phyloP scores from a whole-genome alignment of 1,284 basidiomycete species.

The Thelephora terrestris region DNA sequence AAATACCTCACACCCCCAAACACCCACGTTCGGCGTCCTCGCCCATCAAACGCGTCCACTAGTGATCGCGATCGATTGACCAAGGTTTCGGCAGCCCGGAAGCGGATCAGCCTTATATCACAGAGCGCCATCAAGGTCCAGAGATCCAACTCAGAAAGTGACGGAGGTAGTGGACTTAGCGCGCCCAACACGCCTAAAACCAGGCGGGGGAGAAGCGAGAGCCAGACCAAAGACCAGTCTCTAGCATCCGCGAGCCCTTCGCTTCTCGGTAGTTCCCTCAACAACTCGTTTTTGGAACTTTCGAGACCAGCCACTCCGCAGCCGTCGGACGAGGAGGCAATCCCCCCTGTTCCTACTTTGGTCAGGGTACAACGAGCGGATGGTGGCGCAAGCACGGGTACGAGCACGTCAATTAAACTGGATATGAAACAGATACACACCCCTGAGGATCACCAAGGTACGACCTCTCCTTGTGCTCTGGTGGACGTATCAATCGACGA shows the following conservation, averaged over 20 bases:
- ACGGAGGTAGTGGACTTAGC: not conserved
- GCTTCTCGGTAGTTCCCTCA: not conserved
- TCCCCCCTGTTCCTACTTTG: not conserved
- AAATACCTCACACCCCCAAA: slow-evolving; percentile 4
- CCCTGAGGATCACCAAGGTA: not conserved
- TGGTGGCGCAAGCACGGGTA: not conserved
- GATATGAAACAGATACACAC: not conserved
- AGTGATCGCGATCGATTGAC: slow-evolving; percentile 15
- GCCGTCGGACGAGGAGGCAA: not conserved
- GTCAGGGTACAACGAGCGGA: not conserved
- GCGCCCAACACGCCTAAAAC: not conserved
- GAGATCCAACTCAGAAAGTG: slow-evolving; percentile 31
- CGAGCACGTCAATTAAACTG: not conserved
- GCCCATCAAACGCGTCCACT: slow-evolving; percentile 1
- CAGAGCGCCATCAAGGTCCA: not conserved
- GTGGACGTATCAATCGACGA: not conserved
- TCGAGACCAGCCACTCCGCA: not conserved
- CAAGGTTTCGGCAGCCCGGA: slow-evolving; percentile 47
- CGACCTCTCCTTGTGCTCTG: not conserved
- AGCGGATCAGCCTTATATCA: slow-evolving; percentile 45
- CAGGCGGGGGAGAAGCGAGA: not conserved
- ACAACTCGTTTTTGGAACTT: slow-evolving; percentile 1
- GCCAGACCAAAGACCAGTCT: not conserved
- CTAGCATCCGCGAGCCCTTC: not conserved
- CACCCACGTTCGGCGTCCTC: slow-evolving; percentile 4